Conservation (phyloP, 78 protist species). For the Chrysochromulina tobinii region DNA sequence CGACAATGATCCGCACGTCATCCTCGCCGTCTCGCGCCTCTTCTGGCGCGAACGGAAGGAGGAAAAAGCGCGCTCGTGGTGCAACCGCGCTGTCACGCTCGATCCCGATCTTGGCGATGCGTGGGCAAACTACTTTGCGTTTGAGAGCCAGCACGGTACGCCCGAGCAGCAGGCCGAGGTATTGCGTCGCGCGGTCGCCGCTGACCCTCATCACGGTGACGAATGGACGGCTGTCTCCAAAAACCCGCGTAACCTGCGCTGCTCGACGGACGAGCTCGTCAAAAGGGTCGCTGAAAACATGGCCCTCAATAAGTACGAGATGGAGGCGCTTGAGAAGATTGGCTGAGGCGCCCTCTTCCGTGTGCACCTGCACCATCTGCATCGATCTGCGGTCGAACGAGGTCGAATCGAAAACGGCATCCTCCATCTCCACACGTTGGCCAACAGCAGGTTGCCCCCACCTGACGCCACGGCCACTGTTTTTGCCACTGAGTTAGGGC, state of each 20-base stretch:
- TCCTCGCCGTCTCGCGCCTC: constrained; percentile 64
- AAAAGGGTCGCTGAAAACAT: not conserved
- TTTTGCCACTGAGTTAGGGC: no score
- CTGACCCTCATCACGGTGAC: constrained; percentile 39
- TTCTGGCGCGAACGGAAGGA: constrained; percentile 78
- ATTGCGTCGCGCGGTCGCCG: not conserved
- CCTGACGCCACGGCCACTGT: no score
- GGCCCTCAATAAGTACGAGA: not conserved
- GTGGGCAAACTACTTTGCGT: constrained; percentile 83
- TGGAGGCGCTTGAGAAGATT: not conserved
- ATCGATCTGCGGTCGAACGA: no score
- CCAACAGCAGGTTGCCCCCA: no score
- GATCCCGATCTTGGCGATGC: constrained; percentile 90
- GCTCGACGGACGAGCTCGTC: not conserved
- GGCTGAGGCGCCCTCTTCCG: no score
- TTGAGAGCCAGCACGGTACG: constrained; percentile 76
- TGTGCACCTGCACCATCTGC: no score
- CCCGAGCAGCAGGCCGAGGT: constrained; percentile 15
- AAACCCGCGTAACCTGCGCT: not conserved
- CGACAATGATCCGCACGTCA: constrained; percentile 61
- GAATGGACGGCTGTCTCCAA: constrained; percentile 11
- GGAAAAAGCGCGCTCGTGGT: constrained; percentile 82
- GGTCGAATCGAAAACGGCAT: no score
- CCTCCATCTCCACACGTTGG: no score
- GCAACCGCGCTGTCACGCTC: constrained; percentile 72